Evolutionary conservation across 148 eudicot genomes (phyloP).

Genomic region (Chenopodium album): DNA sequence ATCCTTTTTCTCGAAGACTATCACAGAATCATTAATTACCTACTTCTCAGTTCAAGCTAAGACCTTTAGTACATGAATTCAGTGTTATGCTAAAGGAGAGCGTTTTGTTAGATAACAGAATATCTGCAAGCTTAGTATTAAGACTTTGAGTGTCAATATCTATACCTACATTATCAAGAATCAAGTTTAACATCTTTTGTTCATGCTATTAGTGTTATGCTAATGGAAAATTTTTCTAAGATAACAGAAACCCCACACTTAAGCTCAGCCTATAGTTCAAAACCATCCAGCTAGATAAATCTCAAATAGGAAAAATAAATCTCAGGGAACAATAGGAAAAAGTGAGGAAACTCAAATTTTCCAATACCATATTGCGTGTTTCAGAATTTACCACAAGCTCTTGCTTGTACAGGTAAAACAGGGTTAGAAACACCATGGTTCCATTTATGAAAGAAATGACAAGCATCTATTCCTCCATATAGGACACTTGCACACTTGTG

Average conservation of each 20-base stretch:
- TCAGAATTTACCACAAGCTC: background rate
- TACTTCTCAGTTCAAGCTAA: background rate
- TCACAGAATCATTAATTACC: too few species aligned
- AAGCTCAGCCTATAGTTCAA: background rate
- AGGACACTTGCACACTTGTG: background rate
- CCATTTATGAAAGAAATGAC: too few species aligned
- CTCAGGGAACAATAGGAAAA: background rate
- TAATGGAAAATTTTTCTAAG: too few species aligned
- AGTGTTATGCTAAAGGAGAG: background rate
- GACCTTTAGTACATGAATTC: background rate
- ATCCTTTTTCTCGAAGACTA: background rate
- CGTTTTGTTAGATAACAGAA: background rate
- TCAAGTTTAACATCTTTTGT: too few species aligned
- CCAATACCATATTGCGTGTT: background rate
- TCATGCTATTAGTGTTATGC: too few species aligned
- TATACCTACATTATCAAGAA: background rate
- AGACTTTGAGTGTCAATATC: background rate
- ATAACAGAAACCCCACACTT: too few species aligned
- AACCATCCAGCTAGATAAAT: background rate
- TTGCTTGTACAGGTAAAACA: background rate
- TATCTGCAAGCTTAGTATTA: background rate
- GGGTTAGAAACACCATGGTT: background rate
- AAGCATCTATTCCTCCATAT: too few species aligned
- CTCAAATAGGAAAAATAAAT: background rate
- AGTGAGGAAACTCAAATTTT: background rate